Evolutionary conservation across 148 eudicot genomes (phyloP), one percentile per base, ranked within the genome.

Genomic region (Fagopyrum esculentum): DNA sequence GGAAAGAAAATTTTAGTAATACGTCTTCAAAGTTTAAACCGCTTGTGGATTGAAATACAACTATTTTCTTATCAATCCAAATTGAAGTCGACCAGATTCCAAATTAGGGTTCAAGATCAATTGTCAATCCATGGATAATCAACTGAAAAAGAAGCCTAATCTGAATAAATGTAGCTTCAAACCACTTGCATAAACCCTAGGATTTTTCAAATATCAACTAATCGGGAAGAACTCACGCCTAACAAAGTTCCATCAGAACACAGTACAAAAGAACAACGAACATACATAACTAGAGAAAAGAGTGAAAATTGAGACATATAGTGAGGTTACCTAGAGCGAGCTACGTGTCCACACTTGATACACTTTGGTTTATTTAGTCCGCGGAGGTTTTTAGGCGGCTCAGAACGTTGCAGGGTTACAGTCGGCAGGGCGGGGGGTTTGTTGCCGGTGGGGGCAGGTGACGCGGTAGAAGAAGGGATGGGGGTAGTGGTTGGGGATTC

Each of bases 331-430:
- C 88, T 77, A 45, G 88, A 85, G 45, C 88, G 82, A 72, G 84
- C 88, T 19, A 85, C 88, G 75, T 85, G 81, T 55, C 88, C 88
- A 64, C 88, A 85, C 82, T 79, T 83, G 10, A 81, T 83, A 75
- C 86, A 85, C 82, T 85, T 83, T 30, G 85, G 85, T 46, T 83
- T 85, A 48, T 85, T 85, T 54, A 83, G 82, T 6, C 88, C 86
- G 13, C 88, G 88, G 2, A 79, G 81, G 71, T 73, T 83, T 75
- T 85, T 85, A 16, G 82, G 74, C 19, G 79, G 75, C 12, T 80
- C 85, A 0, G 77, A 29, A 4, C 77, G 71, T 64, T 75, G 77
- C 52, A 75, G 52, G 4, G 78, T 76, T 52, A 66, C 50, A 2
- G 78, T 76, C 30, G 78, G 78, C 15, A 76, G 73, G 10, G 73